Evolutionary conservation across 2,329 filamentous ascomycete species (phyloP).

Genomic region (Aspergillus caelatus): DNA sequence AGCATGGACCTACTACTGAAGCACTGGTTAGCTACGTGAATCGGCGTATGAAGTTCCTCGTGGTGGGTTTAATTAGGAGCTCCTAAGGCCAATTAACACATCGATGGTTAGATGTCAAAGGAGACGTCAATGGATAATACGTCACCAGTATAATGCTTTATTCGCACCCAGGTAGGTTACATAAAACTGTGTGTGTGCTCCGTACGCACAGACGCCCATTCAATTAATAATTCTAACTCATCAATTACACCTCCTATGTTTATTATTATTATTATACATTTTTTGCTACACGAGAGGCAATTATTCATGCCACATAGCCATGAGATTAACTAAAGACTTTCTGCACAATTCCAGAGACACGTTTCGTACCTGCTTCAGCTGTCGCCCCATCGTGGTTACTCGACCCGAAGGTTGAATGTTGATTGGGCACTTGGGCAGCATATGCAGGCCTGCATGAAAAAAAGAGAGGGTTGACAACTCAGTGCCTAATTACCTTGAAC

Average conservation of each 20-base stretch:
- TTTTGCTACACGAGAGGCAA: background rate
- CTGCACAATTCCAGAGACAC: background rate
- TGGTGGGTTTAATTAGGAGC: background rate
- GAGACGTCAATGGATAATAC: background rate
- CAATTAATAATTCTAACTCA: background rate
- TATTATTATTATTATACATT: background rate
- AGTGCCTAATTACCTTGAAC: slow-evolving; percentile 11
- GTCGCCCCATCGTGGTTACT: background rate
- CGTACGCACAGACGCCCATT: background rate
- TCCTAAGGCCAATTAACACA: background rate
- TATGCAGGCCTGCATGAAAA: slow-evolving; percentile 7
- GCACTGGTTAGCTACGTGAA: background rate
- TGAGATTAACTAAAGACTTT: background rate
- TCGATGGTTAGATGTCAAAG: background rate
- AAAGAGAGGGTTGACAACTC: slow-evolving; percentile 7
- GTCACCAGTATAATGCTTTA: background rate
- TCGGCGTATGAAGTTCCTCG: background rate
- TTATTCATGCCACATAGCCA: background rate
- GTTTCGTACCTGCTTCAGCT: slow-evolving; percentile 1
- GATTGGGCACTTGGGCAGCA: slow-evolving; percentile 30
- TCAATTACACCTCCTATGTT: background rate
- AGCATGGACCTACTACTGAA: background rate
- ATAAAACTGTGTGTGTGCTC: no score
- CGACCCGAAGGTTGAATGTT: slow-evolving; percentile 4
- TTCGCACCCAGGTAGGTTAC: no score